These are phyloP conservation scores for Bathelium albidoporum DNA, from an alignment of 495 filamentous ascomycete genomes.

Conservation along the genomic window DNA sequence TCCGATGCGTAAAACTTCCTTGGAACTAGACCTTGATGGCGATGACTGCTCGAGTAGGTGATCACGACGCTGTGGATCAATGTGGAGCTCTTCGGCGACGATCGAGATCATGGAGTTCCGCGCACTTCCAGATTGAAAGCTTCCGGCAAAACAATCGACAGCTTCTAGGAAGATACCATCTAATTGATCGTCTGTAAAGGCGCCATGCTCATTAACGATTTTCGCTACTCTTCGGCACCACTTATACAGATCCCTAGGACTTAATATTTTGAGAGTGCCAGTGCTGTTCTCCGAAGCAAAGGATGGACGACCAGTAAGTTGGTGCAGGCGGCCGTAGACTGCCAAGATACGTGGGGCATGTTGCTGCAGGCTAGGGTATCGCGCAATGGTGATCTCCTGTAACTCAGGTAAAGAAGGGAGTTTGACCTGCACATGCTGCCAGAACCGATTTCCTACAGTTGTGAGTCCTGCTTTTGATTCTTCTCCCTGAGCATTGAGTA, in stretches of 20 bases:
- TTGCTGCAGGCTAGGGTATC: constrained; percentile 57
- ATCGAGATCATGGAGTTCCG: constrained; percentile 49
- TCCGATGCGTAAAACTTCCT: constrained; percentile 33
- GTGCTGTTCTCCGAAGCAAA: constrained; percentile 46
- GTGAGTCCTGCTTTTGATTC: constrained; percentile 45
- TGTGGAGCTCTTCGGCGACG: constrained; percentile 75
- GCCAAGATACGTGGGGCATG: constrained; percentile 62
- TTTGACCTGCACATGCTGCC: constrained; percentile 61
- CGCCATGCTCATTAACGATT: constrained; percentile 46
- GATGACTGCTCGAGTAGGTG: constrained; percentile 24
- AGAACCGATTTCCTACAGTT: constrained; percentile 71
- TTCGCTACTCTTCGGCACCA: constrained; percentile 67
- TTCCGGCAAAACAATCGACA: constrained; percentile 76
- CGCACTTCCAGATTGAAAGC: constrained; percentile 55
- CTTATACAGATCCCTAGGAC: constrained; percentile 77
- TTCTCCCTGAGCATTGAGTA: constrained; percentile 57
- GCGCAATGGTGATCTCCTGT: constrained; percentile 55
- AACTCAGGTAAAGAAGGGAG: constrained; percentile 63
- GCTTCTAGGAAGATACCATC: constrained; percentile 88
- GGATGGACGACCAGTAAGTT: constrained; percentile 38
- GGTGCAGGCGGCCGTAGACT: constrained; percentile 60
- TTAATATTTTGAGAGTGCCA: constrained; percentile 48
- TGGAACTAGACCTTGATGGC: constrained; percentile 48
- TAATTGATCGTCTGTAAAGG: constrained; percentile 61
- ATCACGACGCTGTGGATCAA: constrained; percentile 65